Percentiles rank a stretch among this genome's conserved stretches.
These are phyloP conservation scores for Phaeolepiota aurea DNA, from an alignment of 768 basidiomycete genomes.

Conservation along the genomic window DNA sequence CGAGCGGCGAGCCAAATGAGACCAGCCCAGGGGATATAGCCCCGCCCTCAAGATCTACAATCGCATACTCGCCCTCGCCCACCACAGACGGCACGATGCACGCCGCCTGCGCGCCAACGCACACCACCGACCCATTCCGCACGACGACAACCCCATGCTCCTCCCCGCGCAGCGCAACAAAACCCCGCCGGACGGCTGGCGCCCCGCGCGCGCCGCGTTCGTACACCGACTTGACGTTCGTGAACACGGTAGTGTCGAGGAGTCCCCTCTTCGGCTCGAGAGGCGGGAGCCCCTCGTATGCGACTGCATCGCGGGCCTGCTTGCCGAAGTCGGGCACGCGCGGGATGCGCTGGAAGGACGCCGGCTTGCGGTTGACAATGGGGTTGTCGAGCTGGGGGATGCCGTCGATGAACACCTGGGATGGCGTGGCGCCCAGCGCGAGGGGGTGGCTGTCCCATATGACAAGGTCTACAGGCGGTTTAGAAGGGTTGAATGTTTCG, in stretches of 20 bases:
- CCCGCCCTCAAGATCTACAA: slow-evolving; percentile 68
- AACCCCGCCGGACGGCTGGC: slow-evolving; percentile 21
- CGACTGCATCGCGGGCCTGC: slow-evolving; percentile 52
- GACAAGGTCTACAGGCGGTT: slow-evolving; percentile 54
- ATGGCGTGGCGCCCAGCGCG: slow-evolving; percentile 76
- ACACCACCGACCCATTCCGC: slow-evolving; percentile 41
- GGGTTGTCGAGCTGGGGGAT: slow-evolving; percentile 59
- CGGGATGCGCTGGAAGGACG: slow-evolving; percentile 36
- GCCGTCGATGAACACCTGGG: slow-evolving; percentile 87
- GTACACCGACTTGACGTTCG: slow-evolving; percentile 51
- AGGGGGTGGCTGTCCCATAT: slow-evolving; percentile 84
- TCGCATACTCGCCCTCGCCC: slow-evolving; percentile 13
- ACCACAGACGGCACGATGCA: slow-evolving; percentile 12
- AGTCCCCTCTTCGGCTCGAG: slow-evolving; percentile 34
- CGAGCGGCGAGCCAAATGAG: slow-evolving; percentile 65
- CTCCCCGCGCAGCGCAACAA: slow-evolving; percentile 11
- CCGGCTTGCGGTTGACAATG: slow-evolving; percentile 41
- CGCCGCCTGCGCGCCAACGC: slow-evolving; percentile 26
- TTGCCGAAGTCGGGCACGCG: slow-evolving; percentile 62
- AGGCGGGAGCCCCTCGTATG: slow-evolving; percentile 71
- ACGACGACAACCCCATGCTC: slow-evolving; percentile 27
- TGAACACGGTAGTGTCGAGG: slow-evolving; percentile 43
- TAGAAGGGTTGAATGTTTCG: background rate
- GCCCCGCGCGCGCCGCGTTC: slow-evolving; percentile 14
- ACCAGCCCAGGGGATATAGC: slow-evolving; percentile 57